Percentiles rank a stretch among this genome's conserved stretches.
These are phyloP conservation scores for Aureobasidium sp. DNA, from an alignment of 2,329 filamentous ascomycete species.

Conservation along the genomic window DNA sequence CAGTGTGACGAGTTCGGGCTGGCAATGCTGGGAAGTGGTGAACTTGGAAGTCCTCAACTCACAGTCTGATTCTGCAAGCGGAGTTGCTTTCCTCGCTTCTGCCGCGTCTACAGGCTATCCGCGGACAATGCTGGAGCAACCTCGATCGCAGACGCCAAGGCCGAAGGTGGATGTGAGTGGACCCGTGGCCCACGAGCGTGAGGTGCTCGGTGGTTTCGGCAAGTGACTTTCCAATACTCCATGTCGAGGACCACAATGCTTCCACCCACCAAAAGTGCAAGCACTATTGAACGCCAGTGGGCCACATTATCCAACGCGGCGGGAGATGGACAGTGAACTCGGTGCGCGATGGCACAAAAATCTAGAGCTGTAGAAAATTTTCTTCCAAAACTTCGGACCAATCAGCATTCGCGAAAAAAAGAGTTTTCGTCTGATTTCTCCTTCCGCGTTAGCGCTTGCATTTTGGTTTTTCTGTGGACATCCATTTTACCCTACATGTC, in stretches of 20 bases:
- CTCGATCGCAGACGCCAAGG: slow-evolving; percentile 3
- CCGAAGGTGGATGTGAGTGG: slow-evolving; percentile 1
- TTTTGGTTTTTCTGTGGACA: background rate
- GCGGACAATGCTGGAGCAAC: background rate
- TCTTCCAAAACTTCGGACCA: background rate
- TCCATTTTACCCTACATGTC: background rate
- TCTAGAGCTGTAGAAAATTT: background rate
- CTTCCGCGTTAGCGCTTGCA: background rate
- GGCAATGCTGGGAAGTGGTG: background rate
- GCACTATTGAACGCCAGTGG: slow-evolving; percentile 2
- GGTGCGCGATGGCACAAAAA: background rate
- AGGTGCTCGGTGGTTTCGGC: background rate
- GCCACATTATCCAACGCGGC: background rate
- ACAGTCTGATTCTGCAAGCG: background rate
- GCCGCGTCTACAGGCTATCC: background rate
- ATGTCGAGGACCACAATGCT: background rate
- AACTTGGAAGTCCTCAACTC: background rate
- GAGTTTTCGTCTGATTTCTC: slow-evolving; percentile 2
- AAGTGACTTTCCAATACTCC: background rate
- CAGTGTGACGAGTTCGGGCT: background rate
- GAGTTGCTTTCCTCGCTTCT: background rate
- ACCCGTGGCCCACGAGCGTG: background rate
- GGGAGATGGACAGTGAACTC: slow-evolving; percentile 1
- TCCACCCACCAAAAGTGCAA: background rate
- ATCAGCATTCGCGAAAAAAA: background rate